A percentile compares a stretch with the other conserved stretches of the same genome.
Evolutionary conservation across 768 basidiomycete species (phyloP).

Genomic region (Suillus cothurnatus): DNA sequence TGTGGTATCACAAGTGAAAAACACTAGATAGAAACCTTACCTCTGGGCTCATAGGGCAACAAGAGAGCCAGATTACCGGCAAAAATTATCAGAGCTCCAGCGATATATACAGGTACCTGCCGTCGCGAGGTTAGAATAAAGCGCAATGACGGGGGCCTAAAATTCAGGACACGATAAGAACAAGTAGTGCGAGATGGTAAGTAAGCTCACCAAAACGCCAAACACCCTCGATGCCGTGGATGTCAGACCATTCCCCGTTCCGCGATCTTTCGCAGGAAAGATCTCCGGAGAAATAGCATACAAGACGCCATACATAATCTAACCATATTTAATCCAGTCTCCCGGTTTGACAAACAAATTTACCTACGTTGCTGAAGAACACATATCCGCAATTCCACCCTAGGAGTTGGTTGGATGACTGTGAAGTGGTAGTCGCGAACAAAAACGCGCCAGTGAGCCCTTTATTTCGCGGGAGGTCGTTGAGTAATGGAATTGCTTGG

Average conservation of each 20-base stretch:
- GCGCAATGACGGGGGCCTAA: slow-evolving; percentile 71
- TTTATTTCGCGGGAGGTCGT: slow-evolving; percentile 49
- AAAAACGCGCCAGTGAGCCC: slow-evolving; percentile 77
- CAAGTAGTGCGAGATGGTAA: background rate
- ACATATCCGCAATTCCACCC: slow-evolving; percentile 82
- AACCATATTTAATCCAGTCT: background rate
- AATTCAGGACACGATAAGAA: background rate
- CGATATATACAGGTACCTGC: slow-evolving; percentile 73
- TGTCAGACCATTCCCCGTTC: slow-evolving; percentile 69
- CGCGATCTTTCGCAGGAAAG: slow-evolving; percentile 72
- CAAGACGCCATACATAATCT: slow-evolving; percentile 78
- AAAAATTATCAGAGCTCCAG: slow-evolving; percentile 62
- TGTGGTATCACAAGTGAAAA: background rate
- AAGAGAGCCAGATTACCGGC: slow-evolving; percentile 61
- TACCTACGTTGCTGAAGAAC: slow-evolving; percentile 60
- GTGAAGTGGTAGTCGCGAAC: slow-evolving; percentile 73
- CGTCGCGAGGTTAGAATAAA: slow-evolving; percentile 65
- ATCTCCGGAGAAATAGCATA: slow-evolving; percentile 72
- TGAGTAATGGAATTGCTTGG: slow-evolving; percentile 39
- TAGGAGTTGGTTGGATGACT: slow-evolving; percentile 64
- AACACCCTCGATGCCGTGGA: slow-evolving; percentile 64
- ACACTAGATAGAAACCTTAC: slow-evolving; percentile 65
- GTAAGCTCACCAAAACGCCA: slow-evolving; percentile 60
- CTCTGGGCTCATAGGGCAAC: slow-evolving; percentile 74
- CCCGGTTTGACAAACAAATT: background rate